These are phyloP conservation scores for Metschnikowia matae DNA, from an alignment of 805 yeast genomes.

Conservation along the genomic window DNA sequence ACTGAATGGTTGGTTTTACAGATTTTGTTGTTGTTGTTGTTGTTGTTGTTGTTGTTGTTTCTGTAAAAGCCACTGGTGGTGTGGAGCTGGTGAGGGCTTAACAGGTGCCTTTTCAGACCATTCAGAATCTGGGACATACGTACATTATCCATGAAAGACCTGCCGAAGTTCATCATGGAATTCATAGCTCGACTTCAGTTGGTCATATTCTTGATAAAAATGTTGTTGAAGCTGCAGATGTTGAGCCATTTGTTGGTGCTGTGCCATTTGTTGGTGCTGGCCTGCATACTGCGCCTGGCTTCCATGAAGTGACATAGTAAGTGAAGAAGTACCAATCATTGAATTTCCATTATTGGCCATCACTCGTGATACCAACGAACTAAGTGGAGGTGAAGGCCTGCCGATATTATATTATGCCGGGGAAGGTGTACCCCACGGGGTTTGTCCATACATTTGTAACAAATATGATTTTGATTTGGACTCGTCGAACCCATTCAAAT, in stretches of 20 bases:
- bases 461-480: constrained; percentile 8
- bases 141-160: constrained; percentile 4
- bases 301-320: constrained; percentile 8
- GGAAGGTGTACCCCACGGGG: constrained; percentile 3
- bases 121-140: constrained; percentile 1
- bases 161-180: constrained; percentile 7
- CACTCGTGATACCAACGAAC: constrained; percentile 9
- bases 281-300: neutral
- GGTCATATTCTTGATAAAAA: neutral
- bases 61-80: no score
- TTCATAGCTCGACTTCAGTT: constrained; percentile 1
- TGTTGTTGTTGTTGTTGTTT: no score
- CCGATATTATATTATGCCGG: constrained; percentile 6
- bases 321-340: constrained; percentile 9
- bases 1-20: no score
- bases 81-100: constrained; percentile 1
- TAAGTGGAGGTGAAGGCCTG: constrained; percentile 11
- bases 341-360: constrained; percentile 6
- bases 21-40: no score
- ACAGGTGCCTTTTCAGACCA: neutral
- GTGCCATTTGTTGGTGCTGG: constrained; percentile 9
- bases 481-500: constrained; percentile 3
- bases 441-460: constrained; percentile 8
- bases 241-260: constrained; percentile 6
- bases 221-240: neutral